A percentile compares a stretch with the other conserved stretches of the same genome.
These are phyloP conservation scores for Coemansia javaensis DNA, from an alignment of 192 early-diverging fungal species.

Conservation along the genomic window DNA sequence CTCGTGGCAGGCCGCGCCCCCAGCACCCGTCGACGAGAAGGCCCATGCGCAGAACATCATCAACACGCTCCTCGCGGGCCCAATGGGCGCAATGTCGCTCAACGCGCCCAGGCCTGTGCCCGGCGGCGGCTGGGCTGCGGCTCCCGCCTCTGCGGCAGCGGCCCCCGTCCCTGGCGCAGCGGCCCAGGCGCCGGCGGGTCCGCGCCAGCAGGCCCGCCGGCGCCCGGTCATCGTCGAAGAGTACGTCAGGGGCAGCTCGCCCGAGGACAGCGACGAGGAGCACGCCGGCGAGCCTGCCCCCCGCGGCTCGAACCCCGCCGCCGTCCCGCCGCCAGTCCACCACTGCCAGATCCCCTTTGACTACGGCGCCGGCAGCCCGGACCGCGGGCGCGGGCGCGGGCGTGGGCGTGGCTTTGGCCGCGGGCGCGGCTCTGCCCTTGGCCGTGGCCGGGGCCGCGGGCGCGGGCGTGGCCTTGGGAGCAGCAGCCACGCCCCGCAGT, in stretches of 20 bases:
- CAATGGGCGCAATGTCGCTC: slow-evolving; percentile 15
- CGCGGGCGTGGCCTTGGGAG: neutral
- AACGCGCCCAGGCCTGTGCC: neutral
- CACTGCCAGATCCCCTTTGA: slow-evolving; percentile 18
- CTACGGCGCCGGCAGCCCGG: slow-evolving; percentile 5
- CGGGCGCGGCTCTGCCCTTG: slow-evolving; percentile 11
- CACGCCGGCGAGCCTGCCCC: slow-evolving; percentile 4
- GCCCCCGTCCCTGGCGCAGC: too few species aligned
- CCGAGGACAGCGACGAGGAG: slow-evolving; percentile 49
- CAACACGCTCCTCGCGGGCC: slow-evolving; percentile 33
- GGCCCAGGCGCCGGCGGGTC: too few species aligned
- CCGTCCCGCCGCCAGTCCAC: neutral
- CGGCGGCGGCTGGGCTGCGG: too few species aligned
- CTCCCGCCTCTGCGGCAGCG: too few species aligned
- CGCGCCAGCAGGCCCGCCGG: too few species aligned
- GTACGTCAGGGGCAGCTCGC: slow-evolving; percentile 40
- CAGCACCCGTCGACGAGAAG: slow-evolving; percentile 2
- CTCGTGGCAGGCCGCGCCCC: neutral
- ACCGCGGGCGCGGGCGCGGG: slow-evolving; percentile 10
- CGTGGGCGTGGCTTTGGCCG: slow-evolving; percentile 12
- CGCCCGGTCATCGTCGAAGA: slow-evolving; percentile 39
- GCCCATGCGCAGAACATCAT: slow-evolving; percentile 39
- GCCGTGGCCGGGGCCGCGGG: slow-evolving; percentile 6
- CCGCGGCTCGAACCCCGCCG: neutral
- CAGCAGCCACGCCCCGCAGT: too few species aligned